phyloP scores from a whole-genome alignment of 208 protist genomes.

The Acanthamoeba triangularis region DNA sequence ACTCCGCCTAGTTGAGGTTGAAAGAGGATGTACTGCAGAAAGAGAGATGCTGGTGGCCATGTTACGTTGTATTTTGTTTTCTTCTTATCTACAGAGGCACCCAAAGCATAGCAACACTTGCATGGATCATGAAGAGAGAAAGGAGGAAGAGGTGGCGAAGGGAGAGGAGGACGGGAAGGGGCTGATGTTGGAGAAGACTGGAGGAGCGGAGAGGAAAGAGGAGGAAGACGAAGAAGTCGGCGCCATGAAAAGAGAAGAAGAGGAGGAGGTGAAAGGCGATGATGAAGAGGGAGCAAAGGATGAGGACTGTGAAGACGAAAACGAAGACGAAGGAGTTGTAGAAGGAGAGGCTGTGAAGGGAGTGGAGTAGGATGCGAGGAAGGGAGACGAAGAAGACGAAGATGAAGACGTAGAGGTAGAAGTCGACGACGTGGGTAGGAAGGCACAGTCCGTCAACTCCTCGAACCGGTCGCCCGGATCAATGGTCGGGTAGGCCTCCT shows the following conservation, averaged over 20 bases:
- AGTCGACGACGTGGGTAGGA: background rate
- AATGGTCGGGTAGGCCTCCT: background rate
- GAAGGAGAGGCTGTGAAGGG: background rate
- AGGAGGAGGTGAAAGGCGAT: background rate
- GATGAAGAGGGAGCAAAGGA: background rate
- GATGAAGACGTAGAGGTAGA: background rate
- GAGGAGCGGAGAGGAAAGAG: background rate
- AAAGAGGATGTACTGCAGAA: background rate
- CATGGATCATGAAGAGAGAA: background rate
- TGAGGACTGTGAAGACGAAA: background rate
- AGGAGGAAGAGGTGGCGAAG: background rate
- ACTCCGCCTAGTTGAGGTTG: too few species aligned
- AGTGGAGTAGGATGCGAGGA: background rate
- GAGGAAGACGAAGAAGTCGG: too few species aligned
- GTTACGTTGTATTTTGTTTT: background rate
- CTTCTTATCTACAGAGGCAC: too few species aligned
- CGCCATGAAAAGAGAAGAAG: too few species aligned
- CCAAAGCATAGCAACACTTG: background rate
- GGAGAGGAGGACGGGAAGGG: background rate
- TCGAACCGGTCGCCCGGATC: background rate
- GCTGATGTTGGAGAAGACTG: constrained; percentile 47
- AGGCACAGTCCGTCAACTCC: background rate
- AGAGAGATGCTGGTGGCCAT: too few species aligned
- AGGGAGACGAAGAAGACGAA: background rate
- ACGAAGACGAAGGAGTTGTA: background rate